Percentiles rank a stretch among this genome's conserved stretches.
Conservation (phyloP, 208 protist species). For the Tritrichomonas musculus region DNA sequence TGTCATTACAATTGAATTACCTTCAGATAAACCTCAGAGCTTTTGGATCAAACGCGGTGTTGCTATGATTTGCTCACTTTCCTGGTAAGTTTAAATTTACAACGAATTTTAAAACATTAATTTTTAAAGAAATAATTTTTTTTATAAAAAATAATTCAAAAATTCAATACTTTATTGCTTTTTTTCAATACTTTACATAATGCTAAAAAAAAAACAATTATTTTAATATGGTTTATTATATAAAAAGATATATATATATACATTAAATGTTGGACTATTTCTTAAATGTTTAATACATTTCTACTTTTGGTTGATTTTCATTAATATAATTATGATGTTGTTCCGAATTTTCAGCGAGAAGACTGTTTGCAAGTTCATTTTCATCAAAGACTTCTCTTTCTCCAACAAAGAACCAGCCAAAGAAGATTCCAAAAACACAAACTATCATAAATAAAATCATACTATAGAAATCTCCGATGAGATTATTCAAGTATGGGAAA, state of each 20-base stretch:
- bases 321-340: too few relatives aligned
- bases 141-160: too few relatives aligned
- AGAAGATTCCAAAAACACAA: neutral
- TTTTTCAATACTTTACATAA: too few relatives aligned
- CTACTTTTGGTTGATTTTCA: too few relatives aligned
- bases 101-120: neutral
- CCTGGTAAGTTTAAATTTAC: neutral
- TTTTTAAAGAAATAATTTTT: neutral
- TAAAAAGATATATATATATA: too few relatives aligned
- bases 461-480: neutral
- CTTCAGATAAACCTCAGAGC: constrained; percentile 63
- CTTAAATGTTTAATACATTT: too few relatives aligned
- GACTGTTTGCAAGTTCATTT: too few relatives aligned
- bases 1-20: constrained; percentile 81
- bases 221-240: too few relatives aligned
- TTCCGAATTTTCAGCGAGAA: too few relatives aligned
- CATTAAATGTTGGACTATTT: too few relatives aligned
- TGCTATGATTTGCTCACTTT: constrained; percentile 47
- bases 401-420: neutral
- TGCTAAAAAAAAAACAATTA: too few relatives aligned
- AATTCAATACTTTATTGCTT: too few relatives aligned
- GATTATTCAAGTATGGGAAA: neutral
- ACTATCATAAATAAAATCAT: neutral
- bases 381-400: neutral
- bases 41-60: constrained; percentile 86